Conservation (phyloP, 1,284 basidiomycete species). For the Pseudozyma tsukubaensis region DNA sequence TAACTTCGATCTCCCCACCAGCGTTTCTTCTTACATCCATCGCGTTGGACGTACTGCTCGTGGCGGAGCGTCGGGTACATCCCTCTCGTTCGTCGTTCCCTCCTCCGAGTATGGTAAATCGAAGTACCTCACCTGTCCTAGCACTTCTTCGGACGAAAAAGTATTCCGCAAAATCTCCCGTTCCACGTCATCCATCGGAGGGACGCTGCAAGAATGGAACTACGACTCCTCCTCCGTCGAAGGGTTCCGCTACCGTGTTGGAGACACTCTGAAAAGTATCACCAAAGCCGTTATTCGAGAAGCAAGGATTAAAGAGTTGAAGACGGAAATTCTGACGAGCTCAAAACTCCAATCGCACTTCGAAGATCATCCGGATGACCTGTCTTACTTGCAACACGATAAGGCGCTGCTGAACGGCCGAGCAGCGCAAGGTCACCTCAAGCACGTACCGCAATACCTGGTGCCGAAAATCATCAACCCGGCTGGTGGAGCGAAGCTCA, state of each 20-base stretch:
- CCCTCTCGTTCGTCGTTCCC: constrained; percentile 89
- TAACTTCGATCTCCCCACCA: constrained; percentile 95
- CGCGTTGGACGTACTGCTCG: constrained; percentile 95
- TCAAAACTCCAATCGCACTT: constrained; percentile 97
- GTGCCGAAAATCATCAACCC: constrained; percentile 80
- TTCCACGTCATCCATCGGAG: constrained; percentile 57
- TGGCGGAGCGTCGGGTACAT: constrained; percentile 91
- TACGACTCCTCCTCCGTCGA: constrained; percentile 80
- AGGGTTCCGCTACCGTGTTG: constrained; percentile 98
- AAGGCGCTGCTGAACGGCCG: constrained; percentile 89
- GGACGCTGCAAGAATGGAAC: constrained; percentile 87
- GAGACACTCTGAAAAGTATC: constrained; percentile 89
- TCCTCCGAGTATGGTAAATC: constrained; percentile 78
- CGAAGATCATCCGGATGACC: constrained; percentile 93
- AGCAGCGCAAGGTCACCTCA: constrained; percentile 84
- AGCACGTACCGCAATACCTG: constrained; percentile 93
- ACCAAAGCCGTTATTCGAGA: constrained; percentile 88
- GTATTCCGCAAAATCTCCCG: constrained; percentile 74
- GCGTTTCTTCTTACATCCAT: constrained; percentile 91
- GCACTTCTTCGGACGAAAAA: constrained; percentile 79
- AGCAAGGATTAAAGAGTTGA: constrained; percentile 92
- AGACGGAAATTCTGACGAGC: constrained; percentile 90
- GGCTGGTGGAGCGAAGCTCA: constrained; percentile 6
- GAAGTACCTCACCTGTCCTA: constrained; percentile 71
- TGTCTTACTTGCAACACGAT: constrained; percentile 93